phyloP scores from a whole-genome alignment of 2,329 filamentous ascomycete genomes.

The Xylaria polymorpha region DNA sequence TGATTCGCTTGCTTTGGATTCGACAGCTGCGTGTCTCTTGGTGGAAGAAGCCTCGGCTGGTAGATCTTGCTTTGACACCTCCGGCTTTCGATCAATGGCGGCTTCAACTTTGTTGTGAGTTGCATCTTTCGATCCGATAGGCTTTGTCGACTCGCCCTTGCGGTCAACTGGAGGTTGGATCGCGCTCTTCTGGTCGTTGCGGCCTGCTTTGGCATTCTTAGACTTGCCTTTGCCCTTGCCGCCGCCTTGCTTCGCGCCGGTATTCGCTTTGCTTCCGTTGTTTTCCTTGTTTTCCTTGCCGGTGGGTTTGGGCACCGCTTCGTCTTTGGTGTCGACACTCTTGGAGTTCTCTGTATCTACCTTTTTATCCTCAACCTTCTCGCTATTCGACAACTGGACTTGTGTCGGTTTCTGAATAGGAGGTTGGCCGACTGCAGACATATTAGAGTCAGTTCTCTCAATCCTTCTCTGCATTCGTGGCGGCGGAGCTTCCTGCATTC shows the following conservation, averaged over 20 bases:
- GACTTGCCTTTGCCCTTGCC: slow-evolving; percentile 20
- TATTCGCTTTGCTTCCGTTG: background rate
- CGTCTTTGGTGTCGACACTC: background rate
- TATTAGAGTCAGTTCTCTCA: background rate
- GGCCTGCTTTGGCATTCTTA: slow-evolving; percentile 17
- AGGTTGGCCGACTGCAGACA: background rate
- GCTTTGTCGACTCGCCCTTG: background rate
- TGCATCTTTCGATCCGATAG: background rate
- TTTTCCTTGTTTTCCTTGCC: background rate
- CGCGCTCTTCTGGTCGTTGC: slow-evolving; percentile 1
- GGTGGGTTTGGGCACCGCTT: background rate
- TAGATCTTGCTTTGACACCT: background rate
- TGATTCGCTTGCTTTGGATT: background rate
- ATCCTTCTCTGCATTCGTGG: background rate
- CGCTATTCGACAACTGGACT: too few species aligned
- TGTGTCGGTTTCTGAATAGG: too few species aligned
- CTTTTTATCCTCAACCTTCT: background rate
- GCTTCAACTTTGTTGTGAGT: background rate
- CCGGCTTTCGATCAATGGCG: background rate
- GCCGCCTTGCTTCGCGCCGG: background rate
- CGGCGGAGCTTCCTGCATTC: too few species aligned
- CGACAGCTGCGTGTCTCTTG: background rate
- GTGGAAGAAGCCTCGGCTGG: background rate
- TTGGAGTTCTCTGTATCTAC: background rate
- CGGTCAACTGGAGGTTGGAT: background rate